Base-by-base conservation (phyloP, 306 rosid species). In the Quercus gilva region DNA sequence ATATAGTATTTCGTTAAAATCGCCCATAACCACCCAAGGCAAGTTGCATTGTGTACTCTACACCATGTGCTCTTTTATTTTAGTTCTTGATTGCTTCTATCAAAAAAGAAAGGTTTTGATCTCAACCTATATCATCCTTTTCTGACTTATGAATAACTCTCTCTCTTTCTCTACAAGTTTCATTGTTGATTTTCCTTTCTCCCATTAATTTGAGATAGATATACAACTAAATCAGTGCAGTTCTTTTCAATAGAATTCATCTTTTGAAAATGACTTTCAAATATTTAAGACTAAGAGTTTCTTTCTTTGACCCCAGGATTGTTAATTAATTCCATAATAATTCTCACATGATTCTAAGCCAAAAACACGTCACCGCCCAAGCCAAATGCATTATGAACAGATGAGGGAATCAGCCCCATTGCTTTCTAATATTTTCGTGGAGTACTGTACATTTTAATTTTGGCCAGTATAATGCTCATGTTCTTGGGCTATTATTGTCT, bases 31-130 rank as follows among this genome's bases (percentile, higher is more conserved):
- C n/a, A n/a, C n/a, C n/a, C n/a, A n/a, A n/a, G n/a, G n/a, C n/a
- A n/a, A n/a, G n/a, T n/a, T n/a, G n/a, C n/a, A n/a, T n/a, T n/a
- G n/a, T n/a, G n/a, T n/a, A n/a, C n/a, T n/a, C n/a, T n/a, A n/a
- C n/a, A n/a, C n/a, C n/a, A n/a, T n/a, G n/a, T 31, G 49, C 61
- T 74, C 80, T 76, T 55, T 53, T 74, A 69, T 43, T 31, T 55
- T 21, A 64, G 43, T 12, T 31, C 31, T 17, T 17, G 71, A 64
- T 64, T n/a, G 9, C 53, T 49, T 49, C 4, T 49, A 49, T 49
- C 53, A 23, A 35, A 68, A 68, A 35, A n/a, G 18, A 28, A 37
- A 14, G 1, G 21, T 29, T 5, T 35, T 67, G 72, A 49, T 49
- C 51, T 18, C 15, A 19, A 45, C 11, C 14, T 21, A 3, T 8